A percentile compares a stretch with the other conserved stretches of the same genome.
phyloP scores from a whole-genome alignment of 1,284 basidiomycete genomes.

The Fomitopsis pinicola region DNA sequence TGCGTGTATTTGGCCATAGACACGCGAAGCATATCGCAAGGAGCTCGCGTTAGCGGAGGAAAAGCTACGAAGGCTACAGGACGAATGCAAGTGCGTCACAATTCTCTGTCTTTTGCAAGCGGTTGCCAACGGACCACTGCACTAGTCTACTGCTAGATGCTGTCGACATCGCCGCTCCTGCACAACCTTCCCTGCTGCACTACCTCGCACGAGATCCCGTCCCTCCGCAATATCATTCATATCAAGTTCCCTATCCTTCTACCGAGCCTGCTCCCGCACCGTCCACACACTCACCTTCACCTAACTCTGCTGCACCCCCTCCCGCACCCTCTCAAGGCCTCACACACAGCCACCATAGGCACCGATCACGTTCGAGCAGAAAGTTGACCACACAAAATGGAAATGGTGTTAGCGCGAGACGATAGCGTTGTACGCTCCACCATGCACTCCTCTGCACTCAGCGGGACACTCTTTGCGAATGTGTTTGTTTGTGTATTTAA shows the following conservation, averaged over 20 bases:
- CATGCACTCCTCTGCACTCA: no score
- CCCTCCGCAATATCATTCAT: conserved; percentile 23
- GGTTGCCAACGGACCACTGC: neutral
- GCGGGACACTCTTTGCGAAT: no score
- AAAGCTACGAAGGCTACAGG: conserved; percentile 49
- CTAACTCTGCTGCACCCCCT: neutral
- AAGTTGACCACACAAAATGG: neutral
- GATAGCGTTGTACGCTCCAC: neutral
- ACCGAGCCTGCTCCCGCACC: conserved; percentile 6
- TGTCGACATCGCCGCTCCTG: conserved; percentile 29
- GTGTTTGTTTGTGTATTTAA: no score
- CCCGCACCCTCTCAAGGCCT: neutral
- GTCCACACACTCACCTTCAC: conserved; percentile 5
- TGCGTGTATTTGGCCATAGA: conserved; percentile 24
- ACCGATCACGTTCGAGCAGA: neutral
- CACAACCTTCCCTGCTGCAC: conserved; percentile 25
- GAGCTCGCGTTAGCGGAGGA: conserved; percentile 44
- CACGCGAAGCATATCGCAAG: conserved; percentile 37
- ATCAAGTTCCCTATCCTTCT: conserved; percentile 16
- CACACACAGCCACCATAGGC: neutral
- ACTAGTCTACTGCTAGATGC: conserved; percentile 27
- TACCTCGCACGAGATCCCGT: conserved; percentile 28
- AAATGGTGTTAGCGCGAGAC: neutral
- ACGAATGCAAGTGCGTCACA: conserved; percentile 50
- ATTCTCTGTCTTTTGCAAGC: neutral